Conservation (phyloP, 176 grass and related monocot species). For the Oryza rufipogon region DNA sequence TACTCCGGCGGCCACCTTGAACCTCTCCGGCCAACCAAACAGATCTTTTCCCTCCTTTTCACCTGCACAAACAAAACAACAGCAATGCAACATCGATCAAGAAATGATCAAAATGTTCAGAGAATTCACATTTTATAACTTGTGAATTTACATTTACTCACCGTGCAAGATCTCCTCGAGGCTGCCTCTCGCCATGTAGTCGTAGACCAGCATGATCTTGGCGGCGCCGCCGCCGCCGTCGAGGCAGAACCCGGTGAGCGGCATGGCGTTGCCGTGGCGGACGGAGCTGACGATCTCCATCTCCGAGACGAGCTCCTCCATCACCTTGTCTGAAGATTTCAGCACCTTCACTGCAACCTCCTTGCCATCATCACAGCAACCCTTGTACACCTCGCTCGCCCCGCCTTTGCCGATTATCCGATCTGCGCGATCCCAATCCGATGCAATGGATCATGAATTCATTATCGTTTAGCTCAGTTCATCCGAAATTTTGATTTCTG, state of each 20-base stretch:
- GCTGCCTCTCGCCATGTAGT: constrained; percentile 78
- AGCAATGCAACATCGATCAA: background rate
- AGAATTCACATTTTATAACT: no score
- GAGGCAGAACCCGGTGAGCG: constrained; percentile 70
- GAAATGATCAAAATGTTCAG: background rate
- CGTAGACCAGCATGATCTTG: constrained; percentile 73
- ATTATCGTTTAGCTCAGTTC: background rate
- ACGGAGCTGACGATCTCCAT: constrained; percentile 67
- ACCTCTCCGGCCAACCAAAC: constrained; percentile 75
- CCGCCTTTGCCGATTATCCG: constrained; percentile 77
- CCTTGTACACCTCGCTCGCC: constrained; percentile 66
- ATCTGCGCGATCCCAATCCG: constrained; percentile 27
- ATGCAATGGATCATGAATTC: background rate
- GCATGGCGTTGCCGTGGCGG: constrained; percentile 66
- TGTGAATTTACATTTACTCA: constrained; percentile 22
- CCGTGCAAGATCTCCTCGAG: constrained; percentile 82
- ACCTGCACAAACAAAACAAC: constrained; percentile 37
- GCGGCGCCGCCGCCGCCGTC: constrained; percentile 39
- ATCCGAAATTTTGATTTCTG: background rate
- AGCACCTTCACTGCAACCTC: constrained; percentile 86
- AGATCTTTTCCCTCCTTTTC: constrained; percentile 18
- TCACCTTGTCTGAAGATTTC: constrained; percentile 53
- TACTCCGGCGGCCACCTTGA: constrained; percentile 66
- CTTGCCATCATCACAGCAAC: constrained; percentile 31
- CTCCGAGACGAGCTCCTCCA: constrained; percentile 68